Conservation (phyloP, 2,329 filamentous ascomycete species). For the Alternaria solani region DNA sequence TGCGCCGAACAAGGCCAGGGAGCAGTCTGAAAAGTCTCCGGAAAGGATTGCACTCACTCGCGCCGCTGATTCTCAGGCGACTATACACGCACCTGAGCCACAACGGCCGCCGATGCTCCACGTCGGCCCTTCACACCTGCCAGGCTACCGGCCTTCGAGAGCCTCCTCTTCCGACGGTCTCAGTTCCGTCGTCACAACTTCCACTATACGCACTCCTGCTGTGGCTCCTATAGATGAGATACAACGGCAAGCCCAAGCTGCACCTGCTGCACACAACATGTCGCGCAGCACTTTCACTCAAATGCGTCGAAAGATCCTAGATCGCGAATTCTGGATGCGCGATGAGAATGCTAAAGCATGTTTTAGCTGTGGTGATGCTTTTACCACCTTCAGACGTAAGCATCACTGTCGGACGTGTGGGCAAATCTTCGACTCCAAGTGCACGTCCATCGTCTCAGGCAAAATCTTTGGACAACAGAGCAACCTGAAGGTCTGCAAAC, state of each 20-base stretch:
- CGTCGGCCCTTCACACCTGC: constrained; percentile 58
- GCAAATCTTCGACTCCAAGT: constrained; percentile 98
- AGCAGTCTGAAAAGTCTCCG: constrained; percentile 34
- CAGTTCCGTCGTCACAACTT: constrained; percentile 48
- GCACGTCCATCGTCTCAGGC: constrained; percentile 89
- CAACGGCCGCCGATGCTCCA: constrained; percentile 53
- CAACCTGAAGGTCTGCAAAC: constrained; percentile 87
- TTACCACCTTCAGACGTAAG: constrained; percentile 93
- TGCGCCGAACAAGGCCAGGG: constrained; percentile 27
- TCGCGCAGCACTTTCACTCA: constrained; percentile 57
- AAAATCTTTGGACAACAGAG: constrained; percentile 86
- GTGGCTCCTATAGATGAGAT: constrained; percentile 45
- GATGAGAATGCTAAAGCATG: constrained; percentile 98
- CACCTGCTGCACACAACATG: constrained; percentile 48
- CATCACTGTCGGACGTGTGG: constrained; percentile 95
- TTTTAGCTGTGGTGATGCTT: constrained; percentile 88
- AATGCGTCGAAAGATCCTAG: constrained; percentile 86
- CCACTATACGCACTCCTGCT: constrained; percentile 43
- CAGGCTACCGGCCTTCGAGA: constrained; percentile 56
- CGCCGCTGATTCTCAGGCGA: constrained; percentile 32
- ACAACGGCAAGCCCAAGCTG: constrained; percentile 29
- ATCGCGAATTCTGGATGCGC: constrained; percentile 98
- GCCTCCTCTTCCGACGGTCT: constrained; percentile 57
- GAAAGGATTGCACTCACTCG: constrained; percentile 34
- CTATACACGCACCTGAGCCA: constrained; percentile 38